Percentiles rank a stretch among this genome's conserved stretches.
Evolutionary conservation across 805 yeast genomes (phyloP).

Genomic region (Cyberlindnera mycetangii): DNA sequence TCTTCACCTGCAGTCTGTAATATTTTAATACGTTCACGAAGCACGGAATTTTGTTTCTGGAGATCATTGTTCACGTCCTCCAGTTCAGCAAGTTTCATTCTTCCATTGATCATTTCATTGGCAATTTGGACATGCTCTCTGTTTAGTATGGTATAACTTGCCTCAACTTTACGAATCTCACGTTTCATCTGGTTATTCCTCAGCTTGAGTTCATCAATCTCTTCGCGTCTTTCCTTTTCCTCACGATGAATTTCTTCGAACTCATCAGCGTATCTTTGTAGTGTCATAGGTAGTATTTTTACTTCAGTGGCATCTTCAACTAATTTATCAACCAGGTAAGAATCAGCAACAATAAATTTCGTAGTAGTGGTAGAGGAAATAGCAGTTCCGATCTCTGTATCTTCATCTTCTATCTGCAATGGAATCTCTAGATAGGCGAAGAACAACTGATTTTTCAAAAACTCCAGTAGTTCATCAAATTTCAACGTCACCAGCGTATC

Average conservation of each 20-base stretch:
- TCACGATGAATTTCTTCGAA: slow-evolving; percentile 75
- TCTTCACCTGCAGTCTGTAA: slow-evolving; percentile 31
- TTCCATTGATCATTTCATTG: slow-evolving; percentile 79
- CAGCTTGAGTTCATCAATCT: slow-evolving; percentile 63
- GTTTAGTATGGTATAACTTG: slow-evolving; percentile 64
- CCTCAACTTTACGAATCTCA: slow-evolving; percentile 71
- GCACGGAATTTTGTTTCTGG: slow-evolving; percentile 42
- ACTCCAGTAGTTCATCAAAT: slow-evolving; percentile 76
- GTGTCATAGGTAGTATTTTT: slow-evolving; percentile 66
- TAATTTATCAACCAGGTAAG: slow-evolving; percentile 67
- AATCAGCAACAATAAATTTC: slow-evolving; percentile 25
- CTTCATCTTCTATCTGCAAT: slow-evolving; percentile 29
- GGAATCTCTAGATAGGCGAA: slow-evolving; percentile 50
- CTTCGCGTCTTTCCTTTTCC: slow-evolving; percentile 58
- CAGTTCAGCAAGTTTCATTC: slow-evolving; percentile 71
- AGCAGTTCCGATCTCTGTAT: slow-evolving; percentile 19
- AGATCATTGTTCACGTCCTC: slow-evolving; percentile 72
- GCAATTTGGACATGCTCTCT: slow-evolving; percentile 84
- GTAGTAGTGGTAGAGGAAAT: slow-evolving; percentile 5
- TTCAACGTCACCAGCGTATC: slow-evolving; percentile 52
- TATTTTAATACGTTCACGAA: slow-evolving; percentile 35
- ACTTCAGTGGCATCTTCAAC: slow-evolving; percentile 77
- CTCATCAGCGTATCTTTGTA: slow-evolving; percentile 70
- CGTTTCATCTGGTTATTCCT: slow-evolving; percentile 71
- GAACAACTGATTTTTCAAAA: slow-evolving; percentile 76